Evolutionary conservation across 805 yeast genomes (phyloP), one percentile per base, ranked within the genome.

Genomic region (Torulaspora delbrueckii): DNA sequence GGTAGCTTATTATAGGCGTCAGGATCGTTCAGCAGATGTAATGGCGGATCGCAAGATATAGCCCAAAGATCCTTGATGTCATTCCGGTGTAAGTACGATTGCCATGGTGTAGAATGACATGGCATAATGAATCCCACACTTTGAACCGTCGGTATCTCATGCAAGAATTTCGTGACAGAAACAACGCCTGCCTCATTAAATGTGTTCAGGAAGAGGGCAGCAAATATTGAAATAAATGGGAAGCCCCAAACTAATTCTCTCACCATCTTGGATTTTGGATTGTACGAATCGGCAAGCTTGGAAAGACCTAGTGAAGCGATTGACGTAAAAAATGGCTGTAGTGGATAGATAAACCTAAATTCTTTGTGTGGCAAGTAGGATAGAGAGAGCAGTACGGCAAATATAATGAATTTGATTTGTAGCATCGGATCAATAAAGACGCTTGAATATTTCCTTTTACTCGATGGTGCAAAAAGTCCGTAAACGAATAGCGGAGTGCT

Each of bases 81-180:
- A 8, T 69, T 62, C 18, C 85, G 67, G 58, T 90, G 96, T 33
- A 93, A 66, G 60, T 84, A 81, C 22, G 93, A 78, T 59, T 88
- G 96, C 81, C 93, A 86, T 2, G 99, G 99, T 0, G 97, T 91
- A 0, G 98, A 90, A 64, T 93, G 99, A 58, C 99, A 93, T 0
- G 99, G 99, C 60, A 90, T 88, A 12, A 93, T 64, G 55, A 93
- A 86, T 0, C 96, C 96, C 24, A 90, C 67, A 1, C 84, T 73
- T 7, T 65, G 50, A 8, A 78, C 72, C 3, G 60, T 55, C 3
- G 66, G 56, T 27, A 70, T 61, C 18, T 65, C 48, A 33, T 81
- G 72, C 18, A 90, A 57, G 39, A 70, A 72, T 10, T 76, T 65
- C 9, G 84, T 73, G 0, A 89, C 82, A 31, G 76, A 81, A 12